These are phyloP conservation scores for Penicillium sp. DNA, from an alignment of 2,329 filamentous ascomycete species.

Conservation along the genomic window DNA sequence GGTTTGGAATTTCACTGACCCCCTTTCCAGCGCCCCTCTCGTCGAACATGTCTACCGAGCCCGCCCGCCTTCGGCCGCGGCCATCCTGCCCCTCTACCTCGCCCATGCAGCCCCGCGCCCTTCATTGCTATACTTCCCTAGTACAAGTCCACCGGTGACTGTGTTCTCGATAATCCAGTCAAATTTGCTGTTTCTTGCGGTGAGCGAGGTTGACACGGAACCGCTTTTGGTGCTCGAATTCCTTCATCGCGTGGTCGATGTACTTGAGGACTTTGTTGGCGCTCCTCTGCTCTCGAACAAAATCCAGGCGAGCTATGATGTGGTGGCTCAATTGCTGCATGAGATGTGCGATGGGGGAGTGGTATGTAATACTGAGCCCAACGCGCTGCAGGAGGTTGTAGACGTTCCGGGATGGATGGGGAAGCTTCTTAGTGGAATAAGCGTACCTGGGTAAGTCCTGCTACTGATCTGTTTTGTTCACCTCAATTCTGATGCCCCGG, in stretches of 20 bases:
- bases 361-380: conserved; percentile 88
- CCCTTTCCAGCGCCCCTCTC: conserved; percentile 65
- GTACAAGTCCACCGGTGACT: conserved; percentile 79
- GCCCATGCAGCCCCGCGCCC: conserved; percentile 77
- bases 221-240: conserved; percentile 91
- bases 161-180: conserved; percentile 87
- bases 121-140: conserved; percentile 80
- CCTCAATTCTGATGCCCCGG: not conserved
- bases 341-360: conserved; percentile 96
- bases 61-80: conserved; percentile 71
- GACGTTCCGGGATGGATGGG: conserved; percentile 89
- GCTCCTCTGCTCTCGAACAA: conserved; percentile 81
- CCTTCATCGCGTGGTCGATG: conserved; percentile 87
- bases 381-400: conserved; percentile 85
- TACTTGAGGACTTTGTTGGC: conserved; percentile 90
- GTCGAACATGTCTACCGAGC: conserved; percentile 87
- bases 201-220: conserved; percentile 81
- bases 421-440: conserved; percentile 84
- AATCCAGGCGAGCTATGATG: conserved; percentile 87
- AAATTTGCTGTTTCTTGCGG: conserved; percentile 80
- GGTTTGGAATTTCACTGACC: conserved; percentile 7
- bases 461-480: not conserved
- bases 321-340: conserved; percentile 85
- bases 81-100: conserved; percentile 83
- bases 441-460: conserved; percentile 66